phyloP scores from a whole-genome alignment of 148 eudicot genomes.

The Vaccinium darrowii region DNA sequence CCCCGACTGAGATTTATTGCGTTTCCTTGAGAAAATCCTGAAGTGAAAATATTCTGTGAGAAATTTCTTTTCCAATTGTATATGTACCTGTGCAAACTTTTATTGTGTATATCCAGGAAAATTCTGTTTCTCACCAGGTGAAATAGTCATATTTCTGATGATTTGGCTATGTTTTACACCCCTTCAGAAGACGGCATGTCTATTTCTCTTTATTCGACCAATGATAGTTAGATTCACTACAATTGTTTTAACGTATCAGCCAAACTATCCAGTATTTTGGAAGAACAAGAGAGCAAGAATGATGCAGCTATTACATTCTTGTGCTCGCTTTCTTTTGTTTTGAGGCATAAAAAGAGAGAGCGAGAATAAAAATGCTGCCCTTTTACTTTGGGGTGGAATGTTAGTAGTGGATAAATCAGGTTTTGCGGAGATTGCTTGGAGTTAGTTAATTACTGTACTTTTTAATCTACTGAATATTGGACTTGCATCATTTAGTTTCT shows the following conservation, averaged over 20 bases:
- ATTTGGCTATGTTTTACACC: not conserved
- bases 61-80: not conserved
- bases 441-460: not conserved
- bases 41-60: not conserved
- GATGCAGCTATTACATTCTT: no score
- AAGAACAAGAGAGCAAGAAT: not conserved
- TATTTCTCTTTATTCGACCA: not conserved
- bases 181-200: not conserved
- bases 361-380: not conserved
- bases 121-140: not conserved
- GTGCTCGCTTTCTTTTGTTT: not conserved
- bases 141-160: not conserved
- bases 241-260: not conserved
- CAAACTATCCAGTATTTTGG: not conserved
- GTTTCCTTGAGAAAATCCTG: conserved; percentile 4
- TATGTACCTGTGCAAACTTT: not conserved
- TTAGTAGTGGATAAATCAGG: not conserved
- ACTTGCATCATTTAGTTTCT: not conserved
- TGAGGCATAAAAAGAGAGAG: not conserved
- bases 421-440: not conserved
- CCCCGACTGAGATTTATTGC: not conserved
- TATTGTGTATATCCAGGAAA: not conserved
- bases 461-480: not conserved
- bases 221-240: not conserved
- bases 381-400: not conserved